Evolutionary conservation across 2,329 filamentous ascomycete species (phyloP).

Genomic region (Pestalotiopsis sp.): DNA sequence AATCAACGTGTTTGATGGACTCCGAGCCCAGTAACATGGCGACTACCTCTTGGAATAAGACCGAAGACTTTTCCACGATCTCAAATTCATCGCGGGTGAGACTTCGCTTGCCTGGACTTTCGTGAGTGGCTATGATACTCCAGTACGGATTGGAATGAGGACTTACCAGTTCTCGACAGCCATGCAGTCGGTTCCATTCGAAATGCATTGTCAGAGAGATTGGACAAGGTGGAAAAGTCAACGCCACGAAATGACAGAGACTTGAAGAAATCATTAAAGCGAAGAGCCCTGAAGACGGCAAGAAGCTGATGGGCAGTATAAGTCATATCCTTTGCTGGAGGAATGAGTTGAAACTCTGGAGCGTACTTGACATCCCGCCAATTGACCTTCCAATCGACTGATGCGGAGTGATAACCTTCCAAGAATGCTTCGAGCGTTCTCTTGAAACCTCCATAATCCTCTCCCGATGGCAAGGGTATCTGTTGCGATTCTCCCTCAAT

Average conservation of each 20-base stretch:
- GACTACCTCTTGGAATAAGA: conserved; percentile 59
- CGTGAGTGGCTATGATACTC: conserved; percentile 18
- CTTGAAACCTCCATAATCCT: conserved; percentile 56
- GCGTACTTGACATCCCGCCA: conserved; percentile 44
- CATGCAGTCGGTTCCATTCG: conserved; percentile 51
- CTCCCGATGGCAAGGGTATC: conserved; percentile 55
- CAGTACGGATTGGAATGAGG: not conserved
- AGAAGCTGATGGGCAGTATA: conserved; percentile 56
- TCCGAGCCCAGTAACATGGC: conserved; percentile 57
- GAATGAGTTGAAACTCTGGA: conserved; percentile 57
- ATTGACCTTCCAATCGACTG: conserved; percentile 54
- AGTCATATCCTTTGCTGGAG: conserved; percentile 35
- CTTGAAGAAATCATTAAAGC: conserved; percentile 62
- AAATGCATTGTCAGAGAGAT: conserved; percentile 43
- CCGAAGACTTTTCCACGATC: conserved; percentile 47
- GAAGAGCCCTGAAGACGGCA: conserved; percentile 57
- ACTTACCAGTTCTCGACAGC: conserved; percentile 53
- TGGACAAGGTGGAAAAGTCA: conserved; percentile 45
- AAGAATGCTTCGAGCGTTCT: conserved; percentile 58
- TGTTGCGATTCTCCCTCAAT: conserved; percentile 54
- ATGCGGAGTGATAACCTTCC: conserved; percentile 50
- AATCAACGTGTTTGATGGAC: conserved; percentile 55
- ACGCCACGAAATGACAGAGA: conserved; percentile 57
- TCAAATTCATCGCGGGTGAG: conserved; percentile 50
- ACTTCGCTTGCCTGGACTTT: conserved; percentile 34